Base-by-base conservation (phyloP, 345 rosid species). In the Anacardium occidentale region DNA sequence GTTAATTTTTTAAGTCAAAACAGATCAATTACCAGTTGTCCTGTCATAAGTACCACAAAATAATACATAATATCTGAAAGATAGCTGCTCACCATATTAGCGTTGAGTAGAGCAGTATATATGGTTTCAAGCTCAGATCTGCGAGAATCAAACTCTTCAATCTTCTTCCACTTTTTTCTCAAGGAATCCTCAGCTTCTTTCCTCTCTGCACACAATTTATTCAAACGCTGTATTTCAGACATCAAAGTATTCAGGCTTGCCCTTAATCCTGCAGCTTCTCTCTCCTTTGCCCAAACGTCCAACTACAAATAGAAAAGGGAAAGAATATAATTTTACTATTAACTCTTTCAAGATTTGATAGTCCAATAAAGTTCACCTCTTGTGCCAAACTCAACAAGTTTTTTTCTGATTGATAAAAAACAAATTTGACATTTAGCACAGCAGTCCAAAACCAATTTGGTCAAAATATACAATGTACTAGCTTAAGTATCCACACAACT, bases 231-330 rank as follows among this genome's bases (percentile, higher is more conserved):
- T 68, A 88, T 86, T 82, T 94, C 97, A 77, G 94, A 86, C 83
- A 82, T 81, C 87, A 94, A 75, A 54, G 94, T 87, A 76, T 83
- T 90, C 82, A 91, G 79, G 82, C 97, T 90, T 76, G 94, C 93
- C 80, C 86, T 89, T 80, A 91, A 73, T 66, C 98, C 98, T 78
- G 91, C 82, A 65, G 84, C 86, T 85, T 94, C 98, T 79, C 97
- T 89, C 83, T 91, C 96, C 84, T 89, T 94, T 76, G 89, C 87
- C 98, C 97, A 94, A 75, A 91, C 91, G 78, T 94, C 97, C 86
- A 94, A 78, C 98, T 91, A 82, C 78, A 78, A 26, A 56, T 22
- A 62, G 58, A 53, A 70, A 66, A 63, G 25, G 70, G 50, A 58
- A 51, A 61, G 74, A 71, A 61, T 60, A 72, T 32, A 70, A 44